phyloP scores from a whole-genome alignment of 176 grass and related monocot species.

The Aechmea fasciata region DNA sequence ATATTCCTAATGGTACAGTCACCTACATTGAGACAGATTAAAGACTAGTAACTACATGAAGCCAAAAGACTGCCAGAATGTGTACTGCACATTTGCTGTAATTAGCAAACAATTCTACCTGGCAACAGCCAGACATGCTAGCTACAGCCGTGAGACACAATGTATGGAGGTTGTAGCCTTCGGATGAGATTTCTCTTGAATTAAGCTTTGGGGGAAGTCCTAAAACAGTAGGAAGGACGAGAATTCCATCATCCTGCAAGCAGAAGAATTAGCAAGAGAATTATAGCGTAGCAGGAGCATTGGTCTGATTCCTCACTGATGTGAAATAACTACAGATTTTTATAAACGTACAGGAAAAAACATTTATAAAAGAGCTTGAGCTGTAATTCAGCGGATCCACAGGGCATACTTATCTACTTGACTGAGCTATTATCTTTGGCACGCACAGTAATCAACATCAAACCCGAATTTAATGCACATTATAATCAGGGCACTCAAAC shows the following conservation, averaged over 20 bases:
- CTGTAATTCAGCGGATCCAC: not conserved
- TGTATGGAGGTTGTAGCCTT: constrained; percentile 47
- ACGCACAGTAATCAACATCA: not conserved
- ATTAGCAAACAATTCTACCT: constrained; percentile 44
- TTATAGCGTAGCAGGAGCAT: too few relatives aligned
- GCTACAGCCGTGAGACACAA: constrained; percentile 59
- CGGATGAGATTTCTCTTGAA: constrained; percentile 60
- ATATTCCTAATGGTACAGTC: constrained; percentile 54
- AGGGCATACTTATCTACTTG: not conserved
- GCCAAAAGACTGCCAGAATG: not conserved
- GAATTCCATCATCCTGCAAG: constrained; percentile 86
- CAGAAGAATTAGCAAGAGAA: not conserved
- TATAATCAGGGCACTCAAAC: too few relatives aligned
- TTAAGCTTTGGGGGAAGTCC: constrained; percentile 87
- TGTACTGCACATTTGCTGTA: not conserved
- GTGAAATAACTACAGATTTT: too few relatives aligned
- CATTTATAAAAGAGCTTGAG: too few relatives aligned
- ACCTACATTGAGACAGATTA: constrained; percentile 40
- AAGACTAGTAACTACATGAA: not conserved
- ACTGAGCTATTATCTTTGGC: not conserved
- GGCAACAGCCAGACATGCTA: constrained; percentile 95
- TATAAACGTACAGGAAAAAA: too few relatives aligned
- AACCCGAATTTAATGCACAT: too few relatives aligned
- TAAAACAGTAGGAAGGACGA: constrained; percentile 76
- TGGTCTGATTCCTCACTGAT: too few relatives aligned